phyloP scores from a whole-genome alignment of 2,329 filamentous ascomycete genomes.

The Alternaria gaisen region DNA sequence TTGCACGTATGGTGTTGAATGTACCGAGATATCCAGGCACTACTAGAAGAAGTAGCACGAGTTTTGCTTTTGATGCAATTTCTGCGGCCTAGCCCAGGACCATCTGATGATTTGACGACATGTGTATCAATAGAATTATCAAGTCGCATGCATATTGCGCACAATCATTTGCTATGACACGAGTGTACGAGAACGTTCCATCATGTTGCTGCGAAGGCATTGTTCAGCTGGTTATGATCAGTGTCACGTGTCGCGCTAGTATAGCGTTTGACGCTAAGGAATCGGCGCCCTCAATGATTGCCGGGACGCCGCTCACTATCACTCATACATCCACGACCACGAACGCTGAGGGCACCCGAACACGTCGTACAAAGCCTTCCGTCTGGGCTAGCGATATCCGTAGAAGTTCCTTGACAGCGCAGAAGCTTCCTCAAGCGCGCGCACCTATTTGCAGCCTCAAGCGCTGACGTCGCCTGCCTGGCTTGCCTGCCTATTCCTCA shows the following conservation, averaged over 20 bases:
- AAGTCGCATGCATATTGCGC: neutral
- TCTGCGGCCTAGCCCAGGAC: neutral
- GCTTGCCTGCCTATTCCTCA: conserved; percentile 32
- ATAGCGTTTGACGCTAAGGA: conserved; percentile 18
- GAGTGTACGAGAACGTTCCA: neutral
- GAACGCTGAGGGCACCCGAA: conserved; percentile 41
- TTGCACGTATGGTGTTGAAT: neutral
- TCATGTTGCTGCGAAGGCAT: neutral
- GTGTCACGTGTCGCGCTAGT: conserved; percentile 19
- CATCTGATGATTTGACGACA: neutral
- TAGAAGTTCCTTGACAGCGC: conserved; percentile 34
- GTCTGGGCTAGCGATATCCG: conserved; percentile 32
- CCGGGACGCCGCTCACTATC: conserved; percentile 24
- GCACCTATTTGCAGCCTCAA: conserved; percentile 36
- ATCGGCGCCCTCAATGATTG: conserved; percentile 23
- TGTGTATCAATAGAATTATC: neutral
- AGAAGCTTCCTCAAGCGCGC: conserved; percentile 37
- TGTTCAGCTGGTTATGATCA: neutral
- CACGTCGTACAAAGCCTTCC: conserved; percentile 43
- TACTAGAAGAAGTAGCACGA: neutral
- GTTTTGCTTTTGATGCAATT: conserved; percentile 4
- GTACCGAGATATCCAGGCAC: neutral
- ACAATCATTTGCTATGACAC: neutral
- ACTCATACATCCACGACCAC: conserved; percentile 45
- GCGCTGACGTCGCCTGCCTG: conserved; percentile 43